Base-by-base conservation (phyloP, 768 basidiomycete species). In the Mycena epipterygia region DNA sequence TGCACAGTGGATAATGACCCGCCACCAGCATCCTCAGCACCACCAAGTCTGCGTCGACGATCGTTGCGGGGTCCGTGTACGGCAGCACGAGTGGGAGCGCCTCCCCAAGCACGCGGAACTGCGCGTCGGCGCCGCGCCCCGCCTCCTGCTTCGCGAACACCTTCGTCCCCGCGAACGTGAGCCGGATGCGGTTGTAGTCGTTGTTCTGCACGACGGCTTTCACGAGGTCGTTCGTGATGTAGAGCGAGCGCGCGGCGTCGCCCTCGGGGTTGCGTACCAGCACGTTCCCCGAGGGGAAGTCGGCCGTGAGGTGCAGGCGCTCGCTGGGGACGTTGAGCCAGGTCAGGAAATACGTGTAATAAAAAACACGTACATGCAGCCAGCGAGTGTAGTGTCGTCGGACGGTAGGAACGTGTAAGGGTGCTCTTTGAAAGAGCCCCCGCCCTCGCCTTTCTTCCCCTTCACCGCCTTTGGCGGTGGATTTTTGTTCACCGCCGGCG, bases 151-250 rank as follows among this genome's bases (percentile, higher is more conserved):
- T 94, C 8, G 90, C 89, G 80, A 99, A 93, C 16, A 96, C 91
- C 80, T 98, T 97, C 44, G 96, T 96, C 23, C 98, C 98, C n/a
- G 94, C 93, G 17, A 94, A 91, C 75, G 96, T 91, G 60, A 99
- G 89, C 2, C 98, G 91, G 64, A 98, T 87, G 30, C 92, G 90
- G 32, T 89, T 88, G 78, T 92, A 97, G 77, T 95, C 91, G 78
- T 99, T 99, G 77, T 91, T 83, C 60, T 84, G 76, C 65, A 98
- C 87, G 69, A 99, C 85, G n/a, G 85, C 81, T 80, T 94, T 95
- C 77, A 97, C 93, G 74, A 94, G 83, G 74, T 91, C 89, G 77
- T 97, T 98, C 64, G 92, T 90, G 68, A 99, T 84, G 85, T 98
- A 99, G 53, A 99, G 85, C 11, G 93, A 93, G 44, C 96, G 91